Base-by-base conservation (phyloP, 805 yeast genomes). In the Wickerhamomyces mucosus region DNA sequence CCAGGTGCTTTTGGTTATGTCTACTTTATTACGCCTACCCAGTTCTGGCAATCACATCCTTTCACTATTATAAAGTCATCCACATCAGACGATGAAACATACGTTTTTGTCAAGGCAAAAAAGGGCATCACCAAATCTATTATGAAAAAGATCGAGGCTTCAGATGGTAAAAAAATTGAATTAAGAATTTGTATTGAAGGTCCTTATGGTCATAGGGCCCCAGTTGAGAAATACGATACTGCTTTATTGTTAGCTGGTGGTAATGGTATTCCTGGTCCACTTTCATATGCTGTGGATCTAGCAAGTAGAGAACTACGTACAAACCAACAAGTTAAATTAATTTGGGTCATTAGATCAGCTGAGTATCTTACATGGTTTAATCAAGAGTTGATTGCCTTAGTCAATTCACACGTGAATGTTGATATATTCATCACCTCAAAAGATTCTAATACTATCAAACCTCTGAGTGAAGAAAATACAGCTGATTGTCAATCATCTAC, bases 41-140 rank as follows among this genome's bases (percentile, higher is more conserved):
- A 64, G 23, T 73, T 77, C 50, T 77, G 78, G 75, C 84, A 79
- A 50, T 70, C 79, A 5, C 86, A 80, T 50, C 89, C 89, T 4
- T 79, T 82, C 55, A 76, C 88, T 1, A 52, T 71, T 6, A 56
- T 70, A 25, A 63, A 63, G 30, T 55, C 69, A 4, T 51, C 51
- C 6, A 51, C 55, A 2, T 52, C 58, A 27, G 56, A 57, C 23
- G 56, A 59, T 37, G 52, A 55, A 28, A 46, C 72, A 8, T 53
- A 59, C 2, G 54, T 70, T 29, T 64, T 58, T 41, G 61, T 71
- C 43, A 72, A 68, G 45, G 66, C 65, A 14, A 72, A 73, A 49
- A 63, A 63, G n/a, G 85, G 84, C 36, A 51, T 73, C 32, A 75
- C 84, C n/a, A 61, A 49, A 27, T 53, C 53, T 16, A 44, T 70